A percentile compares a stretch with the other conserved stretches of the same genome.
These are phyloP conservation scores for Litsea cubeba DNA, from an alignment of 164 flowering plant genomes.

Conservation along the genomic window DNA sequence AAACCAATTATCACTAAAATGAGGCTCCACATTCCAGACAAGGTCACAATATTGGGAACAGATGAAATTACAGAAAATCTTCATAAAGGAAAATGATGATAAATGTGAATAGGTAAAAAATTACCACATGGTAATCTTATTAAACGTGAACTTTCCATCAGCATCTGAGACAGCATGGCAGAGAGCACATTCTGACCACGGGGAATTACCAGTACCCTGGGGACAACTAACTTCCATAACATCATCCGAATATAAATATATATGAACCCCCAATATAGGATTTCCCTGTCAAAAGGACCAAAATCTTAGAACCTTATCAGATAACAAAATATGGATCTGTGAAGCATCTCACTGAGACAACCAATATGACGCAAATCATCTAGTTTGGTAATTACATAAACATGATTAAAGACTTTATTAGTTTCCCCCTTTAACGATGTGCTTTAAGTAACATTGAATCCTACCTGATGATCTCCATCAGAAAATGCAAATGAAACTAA, in stretches of 20 bases:
- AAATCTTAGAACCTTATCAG: neutral
- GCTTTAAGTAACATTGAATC: no score
- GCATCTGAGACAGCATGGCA: constrained; percentile 93
- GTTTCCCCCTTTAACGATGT: no score
- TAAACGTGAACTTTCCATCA: constrained; percentile 75
- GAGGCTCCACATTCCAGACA: neutral
- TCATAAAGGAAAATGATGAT: neutral
- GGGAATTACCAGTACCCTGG: constrained; percentile 63
- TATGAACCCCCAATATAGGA: constrained; percentile 92
- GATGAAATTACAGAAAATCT: neutral
- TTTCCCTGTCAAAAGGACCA: constrained; percentile 58
- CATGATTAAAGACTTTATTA: no score
- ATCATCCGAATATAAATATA: constrained; percentile 81
- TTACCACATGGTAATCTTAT: constrained; percentile 92
- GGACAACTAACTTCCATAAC: constrained; percentile 73
- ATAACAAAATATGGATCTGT: constrained; percentile 1
- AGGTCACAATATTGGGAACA: neutral
- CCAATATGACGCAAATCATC: neutral
- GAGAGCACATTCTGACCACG: constrained; percentile 61
- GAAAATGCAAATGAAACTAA: no score
- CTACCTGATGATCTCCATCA: no score
- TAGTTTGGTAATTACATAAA: neutral
- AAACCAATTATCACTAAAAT: neutral
- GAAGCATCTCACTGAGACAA: neutral
- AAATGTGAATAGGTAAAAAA: constrained; percentile 7